phyloP scores from a whole-genome alignment of 306 rosid species.

The Trifolium repens region DNA sequence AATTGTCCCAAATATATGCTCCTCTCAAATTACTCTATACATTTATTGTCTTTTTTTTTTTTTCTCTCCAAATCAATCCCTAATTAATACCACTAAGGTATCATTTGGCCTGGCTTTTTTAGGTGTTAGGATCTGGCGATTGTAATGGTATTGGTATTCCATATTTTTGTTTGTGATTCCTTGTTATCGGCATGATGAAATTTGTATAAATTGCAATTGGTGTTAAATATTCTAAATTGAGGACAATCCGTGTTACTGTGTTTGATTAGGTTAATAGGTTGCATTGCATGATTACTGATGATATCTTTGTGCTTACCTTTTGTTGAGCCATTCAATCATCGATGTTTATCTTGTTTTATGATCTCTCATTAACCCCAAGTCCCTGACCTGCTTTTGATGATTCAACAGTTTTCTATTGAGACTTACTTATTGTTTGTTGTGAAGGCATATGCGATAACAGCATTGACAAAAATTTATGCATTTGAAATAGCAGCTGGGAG shows the following conservation, averaged over 20 bases:
- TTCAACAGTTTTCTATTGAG: slow-evolving; percentile 31
- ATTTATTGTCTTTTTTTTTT: no score
- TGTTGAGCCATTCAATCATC: slow-evolving; percentile 9
- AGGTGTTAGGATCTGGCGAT: not conserved
- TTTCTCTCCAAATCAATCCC: no score
- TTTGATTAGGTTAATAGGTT: not conserved
- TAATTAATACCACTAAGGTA: no score
- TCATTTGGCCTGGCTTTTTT: no score
- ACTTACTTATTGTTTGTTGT: slow-evolving; percentile 46
- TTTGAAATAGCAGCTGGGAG: slow-evolving; percentile 81
- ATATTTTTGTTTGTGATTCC: slow-evolving; percentile 1
- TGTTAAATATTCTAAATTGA: not conserved
- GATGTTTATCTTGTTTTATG: slow-evolving; percentile 21
- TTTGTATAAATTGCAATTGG: slow-evolving; percentile 25
- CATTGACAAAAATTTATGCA: slow-evolving; percentile 81
- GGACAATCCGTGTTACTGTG: not conserved
- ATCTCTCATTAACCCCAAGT: not conserved
- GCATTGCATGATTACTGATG: slow-evolving; percentile 1
- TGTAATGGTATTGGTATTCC: slow-evolving; percentile 11
- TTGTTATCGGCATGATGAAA: not conserved
- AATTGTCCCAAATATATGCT: no score
- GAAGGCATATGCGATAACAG: slow-evolving; percentile 92
- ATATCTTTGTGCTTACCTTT: slow-evolving; percentile 2
- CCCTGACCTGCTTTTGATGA: not conserved
- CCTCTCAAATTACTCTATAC: no score